Percentiles rank a stretch among this genome's conserved stretches.
phyloP scores from a whole-genome alignment of 768 basidiomycete species.

The Floccularia luteovirens region DNA sequence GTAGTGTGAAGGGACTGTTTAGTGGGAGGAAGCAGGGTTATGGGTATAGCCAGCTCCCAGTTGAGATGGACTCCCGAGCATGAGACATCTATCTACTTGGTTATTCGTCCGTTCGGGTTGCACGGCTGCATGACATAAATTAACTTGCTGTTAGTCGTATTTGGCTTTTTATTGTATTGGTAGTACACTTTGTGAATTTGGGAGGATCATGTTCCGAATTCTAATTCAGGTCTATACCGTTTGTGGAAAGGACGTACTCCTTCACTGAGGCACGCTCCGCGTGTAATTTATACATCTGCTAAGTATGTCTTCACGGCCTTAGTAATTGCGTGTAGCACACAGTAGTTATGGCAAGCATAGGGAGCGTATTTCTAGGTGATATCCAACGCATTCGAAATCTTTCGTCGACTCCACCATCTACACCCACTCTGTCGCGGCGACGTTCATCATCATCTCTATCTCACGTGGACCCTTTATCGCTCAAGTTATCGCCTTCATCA shows the following conservation, averaged over 20 bases:
- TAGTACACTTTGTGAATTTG: too few relatives aligned
- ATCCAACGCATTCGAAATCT: constrained; percentile 57
- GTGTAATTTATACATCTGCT: not conserved
- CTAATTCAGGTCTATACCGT: too few relatives aligned
- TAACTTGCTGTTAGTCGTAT: constrained; percentile 1
- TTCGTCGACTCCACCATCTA: constrained; percentile 38
- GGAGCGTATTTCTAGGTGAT: constrained; percentile 81
- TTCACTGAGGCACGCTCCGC: not conserved
- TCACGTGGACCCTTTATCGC: not conserved
- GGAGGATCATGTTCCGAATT: too few relatives aligned
- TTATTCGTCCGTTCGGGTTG: constrained; percentile 2
- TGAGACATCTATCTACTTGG: constrained; percentile 5
- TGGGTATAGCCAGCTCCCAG: constrained; percentile 67
- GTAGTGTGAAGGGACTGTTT: constrained; percentile 32
- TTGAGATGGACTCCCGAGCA: constrained; percentile 45
- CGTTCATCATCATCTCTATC: not conserved
- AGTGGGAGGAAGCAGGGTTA: constrained; percentile 28
- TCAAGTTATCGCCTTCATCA: too few relatives aligned
- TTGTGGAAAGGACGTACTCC: not conserved
- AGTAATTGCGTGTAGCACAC: not conserved
- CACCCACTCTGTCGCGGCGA: constrained; percentile 28
- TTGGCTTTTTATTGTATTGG: constrained; percentile 1
- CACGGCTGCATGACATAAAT: not conserved
- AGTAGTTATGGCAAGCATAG: constrained; percentile 44
- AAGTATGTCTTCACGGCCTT: not conserved